Conservation (phyloP, 306 rosid species). For the Notholithocarpus densiflorus region DNA sequence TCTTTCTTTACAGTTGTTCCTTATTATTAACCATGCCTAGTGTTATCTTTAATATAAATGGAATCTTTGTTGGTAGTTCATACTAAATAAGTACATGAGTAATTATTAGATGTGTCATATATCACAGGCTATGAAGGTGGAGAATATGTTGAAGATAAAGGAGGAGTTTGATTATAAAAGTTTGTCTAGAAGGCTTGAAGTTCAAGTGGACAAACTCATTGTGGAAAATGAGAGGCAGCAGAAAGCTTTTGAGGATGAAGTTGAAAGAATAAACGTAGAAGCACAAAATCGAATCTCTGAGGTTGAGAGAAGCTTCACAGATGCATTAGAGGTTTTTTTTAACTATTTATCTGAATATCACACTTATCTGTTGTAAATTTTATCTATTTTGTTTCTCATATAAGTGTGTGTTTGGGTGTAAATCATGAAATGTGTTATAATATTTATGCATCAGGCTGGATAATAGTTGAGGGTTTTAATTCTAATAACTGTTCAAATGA, state of each 20-base stretch:
- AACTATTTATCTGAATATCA: constrained; percentile 20
- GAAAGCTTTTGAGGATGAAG: constrained; percentile 75
- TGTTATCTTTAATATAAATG: not conserved
- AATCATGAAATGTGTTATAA: constrained; percentile 4
- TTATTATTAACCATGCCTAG: not conserved
- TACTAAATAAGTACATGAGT: constrained; percentile 2
- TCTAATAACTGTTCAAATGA: not conserved
- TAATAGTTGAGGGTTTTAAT: not conserved
- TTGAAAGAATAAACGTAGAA: constrained; percentile 69
- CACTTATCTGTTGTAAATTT: not conserved
- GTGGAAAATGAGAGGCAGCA: constrained; percentile 93
- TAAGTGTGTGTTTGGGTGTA: not conserved
- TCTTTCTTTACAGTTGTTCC: not conserved
- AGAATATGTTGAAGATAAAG: constrained; percentile 92
- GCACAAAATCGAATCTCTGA: constrained; percentile 69
- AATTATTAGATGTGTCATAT: constrained; percentile 18
- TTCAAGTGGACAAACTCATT: constrained; percentile 84
- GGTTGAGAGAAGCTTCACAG: constrained; percentile 86
- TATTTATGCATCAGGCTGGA: constrained; percentile 8
- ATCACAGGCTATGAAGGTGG: constrained; percentile 94
- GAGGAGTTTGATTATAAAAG: constrained; percentile 99
- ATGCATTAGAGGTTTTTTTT: constrained; percentile 86
- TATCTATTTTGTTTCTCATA: not conserved
- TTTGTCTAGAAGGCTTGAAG: constrained; percentile 82
- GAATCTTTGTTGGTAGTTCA: not conserved